Percentiles rank a stretch among this genome's conserved stretches.
phyloP scores from a whole-genome alignment of 2,329 filamentous ascomycete genomes.

The Dryadomyces quercivorus region DNA sequence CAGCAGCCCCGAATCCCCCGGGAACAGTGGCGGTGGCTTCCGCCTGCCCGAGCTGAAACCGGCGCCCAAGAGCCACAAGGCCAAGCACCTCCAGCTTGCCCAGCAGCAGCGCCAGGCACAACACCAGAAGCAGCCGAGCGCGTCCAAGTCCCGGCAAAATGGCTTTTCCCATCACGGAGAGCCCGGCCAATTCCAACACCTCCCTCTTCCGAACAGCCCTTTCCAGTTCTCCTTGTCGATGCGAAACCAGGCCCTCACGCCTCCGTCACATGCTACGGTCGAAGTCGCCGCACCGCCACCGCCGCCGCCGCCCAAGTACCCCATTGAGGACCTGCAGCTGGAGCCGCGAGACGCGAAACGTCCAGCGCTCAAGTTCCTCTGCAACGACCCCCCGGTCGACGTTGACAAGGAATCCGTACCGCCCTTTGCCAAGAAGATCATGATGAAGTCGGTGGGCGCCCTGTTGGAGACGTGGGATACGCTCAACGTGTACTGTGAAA shows the following conservation, averaged over 20 bases:
- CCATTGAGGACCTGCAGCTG: slow-evolving; percentile 86
- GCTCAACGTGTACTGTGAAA: slow-evolving; percentile 93
- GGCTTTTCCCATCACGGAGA: slow-evolving; percentile 17
- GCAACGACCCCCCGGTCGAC: slow-evolving; percentile 46
- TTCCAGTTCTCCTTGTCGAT: slow-evolving; percentile 33
- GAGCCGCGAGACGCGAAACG: slow-evolving; percentile 55
- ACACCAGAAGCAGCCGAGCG: slow-evolving; percentile 18
- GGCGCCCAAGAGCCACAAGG: slow-evolving; percentile 56
- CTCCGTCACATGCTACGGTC: slow-evolving; percentile 25
- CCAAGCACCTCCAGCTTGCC: slow-evolving; percentile 22
- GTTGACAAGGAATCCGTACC: slow-evolving; percentile 26
- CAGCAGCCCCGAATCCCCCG: slow-evolving; percentile 18
- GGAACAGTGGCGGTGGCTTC: slow-evolving; percentile 29
- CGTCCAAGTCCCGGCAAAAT: slow-evolving; percentile 15
- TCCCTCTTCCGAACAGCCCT: slow-evolving; percentile 31
- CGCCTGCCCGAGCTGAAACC: slow-evolving; percentile 64
- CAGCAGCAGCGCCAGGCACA: slow-evolving; percentile 26
- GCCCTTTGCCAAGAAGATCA: slow-evolving; percentile 45
- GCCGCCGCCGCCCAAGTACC: slow-evolving; percentile 77
- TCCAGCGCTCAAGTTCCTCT: slow-evolving; percentile 68
- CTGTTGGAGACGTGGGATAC: slow-evolving; percentile 93
- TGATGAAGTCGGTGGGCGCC: slow-evolving; percentile 75
- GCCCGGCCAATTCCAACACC: slow-evolving; percentile 24
- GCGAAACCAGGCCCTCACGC: slow-evolving; percentile 19
- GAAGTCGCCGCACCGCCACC: slow-evolving; percentile 36